A percentile compares a stretch with the other conserved stretches of the same genome.
Conservation (phyloP, 352 stramenopile genomes). For the Phytophthora sojae region DNA sequence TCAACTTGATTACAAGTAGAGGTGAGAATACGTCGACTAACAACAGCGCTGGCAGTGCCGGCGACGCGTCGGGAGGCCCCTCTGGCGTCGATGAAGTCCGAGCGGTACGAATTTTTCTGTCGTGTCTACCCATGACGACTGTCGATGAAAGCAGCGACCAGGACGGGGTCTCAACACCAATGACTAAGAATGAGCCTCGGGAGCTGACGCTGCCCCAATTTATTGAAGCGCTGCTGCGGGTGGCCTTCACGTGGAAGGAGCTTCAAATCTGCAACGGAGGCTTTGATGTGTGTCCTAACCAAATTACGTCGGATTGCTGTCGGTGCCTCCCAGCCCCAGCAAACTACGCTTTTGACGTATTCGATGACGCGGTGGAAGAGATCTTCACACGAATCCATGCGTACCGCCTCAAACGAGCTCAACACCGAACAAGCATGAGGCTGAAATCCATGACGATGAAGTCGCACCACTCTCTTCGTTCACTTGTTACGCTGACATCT, state of each 20-base stretch:
- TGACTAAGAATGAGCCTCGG: slow-evolving; percentile 16
- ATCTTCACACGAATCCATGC: slow-evolving; percentile 50
- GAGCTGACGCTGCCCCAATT: slow-evolving; percentile 60
- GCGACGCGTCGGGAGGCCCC: slow-evolving; percentile 12
- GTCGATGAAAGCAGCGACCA: slow-evolving; percentile 17
- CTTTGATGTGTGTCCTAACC: slow-evolving; percentile 62
- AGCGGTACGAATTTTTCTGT: slow-evolving; percentile 66
- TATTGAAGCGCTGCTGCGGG: slow-evolving; percentile 56
- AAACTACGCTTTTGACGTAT: slow-evolving; percentile 51
- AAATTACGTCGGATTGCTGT: slow-evolving; percentile 59
- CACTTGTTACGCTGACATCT: slow-evolving; percentile 23
- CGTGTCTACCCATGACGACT: slow-evolving; percentile 51
- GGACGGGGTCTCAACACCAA: slow-evolving; percentile 8
- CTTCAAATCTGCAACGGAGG: slow-evolving; percentile 53
- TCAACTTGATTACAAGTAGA: slow-evolving; percentile 39
- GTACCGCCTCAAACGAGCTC: slow-evolving; percentile 30
- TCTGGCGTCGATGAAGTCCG: slow-evolving; percentile 54
- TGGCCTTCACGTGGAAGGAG: slow-evolving; percentile 59
- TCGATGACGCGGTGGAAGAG: slow-evolving; percentile 55
- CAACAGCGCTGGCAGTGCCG: background rate
- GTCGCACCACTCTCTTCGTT: slow-evolving; percentile 23
- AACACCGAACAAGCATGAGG: slow-evolving; percentile 44
- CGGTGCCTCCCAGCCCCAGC: slow-evolving; percentile 32
- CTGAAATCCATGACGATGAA: slow-evolving; percentile 38
- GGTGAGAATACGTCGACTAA: background rate